Conservation (phyloP, 371 early-diverging fungal species). For the Mortierella sp. region DNA sequence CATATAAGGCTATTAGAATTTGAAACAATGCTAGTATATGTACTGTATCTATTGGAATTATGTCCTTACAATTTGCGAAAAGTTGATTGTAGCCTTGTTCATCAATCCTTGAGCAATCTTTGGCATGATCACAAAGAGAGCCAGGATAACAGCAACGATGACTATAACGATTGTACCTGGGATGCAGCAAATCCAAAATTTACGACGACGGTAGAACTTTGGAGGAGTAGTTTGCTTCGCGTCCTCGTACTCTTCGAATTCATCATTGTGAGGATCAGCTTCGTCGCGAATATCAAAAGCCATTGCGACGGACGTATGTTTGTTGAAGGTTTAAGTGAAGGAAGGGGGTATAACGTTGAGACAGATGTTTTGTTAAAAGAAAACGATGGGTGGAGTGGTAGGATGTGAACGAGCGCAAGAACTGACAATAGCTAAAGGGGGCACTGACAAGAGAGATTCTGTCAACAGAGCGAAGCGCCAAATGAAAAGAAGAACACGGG, state of each 20-base stretch:
- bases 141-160: conserved; percentile 63
- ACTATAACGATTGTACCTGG: conserved; percentile 62
- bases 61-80: conserved; percentile 39
- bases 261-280: conserved; percentile 35
- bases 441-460: neutral
- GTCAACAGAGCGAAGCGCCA: neutral
- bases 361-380: neutral
- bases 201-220: conserved; percentile 67
- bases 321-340: neutral
- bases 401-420: neutral
- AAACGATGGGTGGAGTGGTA: neutral
- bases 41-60: neutral
- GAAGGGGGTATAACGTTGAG: neutral
- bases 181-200: conserved; percentile 70
- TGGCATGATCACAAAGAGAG: conserved; percentile 71
- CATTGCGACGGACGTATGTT: conserved; percentile 31
- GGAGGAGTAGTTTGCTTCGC: conserved; percentile 34
- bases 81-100: conserved; percentile 53
- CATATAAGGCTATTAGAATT: neutral
- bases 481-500: neutral
- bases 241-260: conserved; percentile 56
- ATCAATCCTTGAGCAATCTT: conserved; percentile 67
- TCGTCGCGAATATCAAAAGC: conserved; percentile 56
- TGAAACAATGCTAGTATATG: neutral
- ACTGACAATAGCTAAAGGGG: neutral